These are phyloP conservation scores for Borovskyia barvae DNA, from an alignment of 208 protist species.

Conservation along the genomic window DNA sequence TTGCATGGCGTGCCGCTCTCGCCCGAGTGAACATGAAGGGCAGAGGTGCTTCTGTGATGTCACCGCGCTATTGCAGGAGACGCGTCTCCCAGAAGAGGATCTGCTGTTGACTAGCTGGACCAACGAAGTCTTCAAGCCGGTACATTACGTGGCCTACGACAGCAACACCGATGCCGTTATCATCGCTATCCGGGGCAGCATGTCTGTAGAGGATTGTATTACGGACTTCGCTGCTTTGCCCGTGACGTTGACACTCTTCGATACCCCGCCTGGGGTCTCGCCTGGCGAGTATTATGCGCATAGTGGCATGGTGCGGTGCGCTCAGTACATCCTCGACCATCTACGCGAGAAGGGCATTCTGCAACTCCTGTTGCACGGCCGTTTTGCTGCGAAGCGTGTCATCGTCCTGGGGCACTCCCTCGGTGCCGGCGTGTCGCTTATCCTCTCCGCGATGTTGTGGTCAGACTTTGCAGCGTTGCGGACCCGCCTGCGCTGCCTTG, in stretches of 20 bases:
- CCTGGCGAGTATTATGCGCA: slow-evolving; percentile 78
- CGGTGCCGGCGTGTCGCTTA: slow-evolving; percentile 72
- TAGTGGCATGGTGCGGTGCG: slow-evolving; percentile 70
- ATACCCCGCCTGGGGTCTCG: slow-evolving; percentile 5
- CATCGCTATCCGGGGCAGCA: slow-evolving; percentile 84
- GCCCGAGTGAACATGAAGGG: slow-evolving; percentile 39
- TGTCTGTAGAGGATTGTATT: slow-evolving; percentile 81
- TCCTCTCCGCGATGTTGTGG: slow-evolving; percentile 69
- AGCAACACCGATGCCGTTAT: slow-evolving; percentile 50
- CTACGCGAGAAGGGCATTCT: slow-evolving; percentile 66
- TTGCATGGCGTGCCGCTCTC: slow-evolving; percentile 61
- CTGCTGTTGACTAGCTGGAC: slow-evolving; percentile 70
- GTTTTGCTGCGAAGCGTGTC: slow-evolving; percentile 36
- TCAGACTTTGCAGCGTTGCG: slow-evolving; percentile 44
- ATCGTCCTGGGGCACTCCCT: slow-evolving; percentile 87
- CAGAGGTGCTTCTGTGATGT: slow-evolving; percentile 64
- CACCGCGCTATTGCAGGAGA: slow-evolving; percentile 58
- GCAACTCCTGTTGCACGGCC: slow-evolving; percentile 34
- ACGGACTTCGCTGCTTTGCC: slow-evolving; percentile 77
- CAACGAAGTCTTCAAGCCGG: slow-evolving; percentile 69
- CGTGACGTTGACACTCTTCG: slow-evolving; percentile 30
- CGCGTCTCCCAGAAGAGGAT: slow-evolving; percentile 52
- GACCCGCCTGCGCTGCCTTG: slow-evolving; percentile 60
- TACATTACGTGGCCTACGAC: slow-evolving; percentile 80
- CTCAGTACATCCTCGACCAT: slow-evolving; percentile 52